Base-by-base conservation (phyloP, 495 filamentous ascomycete species). In the Tuber brumale region DNA sequence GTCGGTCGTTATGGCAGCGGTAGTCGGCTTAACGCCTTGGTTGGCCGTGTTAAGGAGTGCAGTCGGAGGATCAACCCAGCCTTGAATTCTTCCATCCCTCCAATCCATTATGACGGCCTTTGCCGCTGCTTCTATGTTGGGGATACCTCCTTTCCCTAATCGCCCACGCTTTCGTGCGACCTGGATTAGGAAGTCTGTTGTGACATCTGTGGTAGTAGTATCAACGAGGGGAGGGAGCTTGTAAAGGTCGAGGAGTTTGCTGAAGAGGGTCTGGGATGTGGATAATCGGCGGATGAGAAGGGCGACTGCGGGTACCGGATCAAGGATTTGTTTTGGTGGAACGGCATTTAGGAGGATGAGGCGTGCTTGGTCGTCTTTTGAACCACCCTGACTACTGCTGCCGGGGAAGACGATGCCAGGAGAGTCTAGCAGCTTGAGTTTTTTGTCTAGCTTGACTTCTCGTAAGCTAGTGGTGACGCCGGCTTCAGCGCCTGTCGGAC, bases 101-200 rank as follows among this genome's bases (percentile, higher is more conserved):
- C 95, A 97, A 86, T 99, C 95, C 70, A 90, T 94, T 76, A 99
- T 89, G 31, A 99, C 95, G 3, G 92, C 91, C 88, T 94, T 95
- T 45, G 94, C 95, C 9, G 96, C 95, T 73, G 92, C 90, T 76
- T 90, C 86, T 69, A 97, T 83, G 84, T 99, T 98, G 61, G 95
- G 95, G 46, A 98, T 87, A 46, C 95, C 95, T 8, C 93, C 92
- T 79, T 93, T 93, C 41, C 96, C 94, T 8, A 99, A 87, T 74
- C 95, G 86, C 21, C 95, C 95, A 57, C 96, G 88, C 86, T 97
- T 97, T 82, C 95, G 87, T 23, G 95, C 95, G 3, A 99, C 94
- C 83, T 98, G 94, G 73, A 97, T 88, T 44, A 99, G 84, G 86
- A 98, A 98, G 82, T 97, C 93, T n/a, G 89, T 94, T 57, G 94